These are phyloP conservation scores for Copromyces sp. DNA, from an alignment of 495 filamentous ascomycete genomes.

Conservation along the genomic window DNA sequence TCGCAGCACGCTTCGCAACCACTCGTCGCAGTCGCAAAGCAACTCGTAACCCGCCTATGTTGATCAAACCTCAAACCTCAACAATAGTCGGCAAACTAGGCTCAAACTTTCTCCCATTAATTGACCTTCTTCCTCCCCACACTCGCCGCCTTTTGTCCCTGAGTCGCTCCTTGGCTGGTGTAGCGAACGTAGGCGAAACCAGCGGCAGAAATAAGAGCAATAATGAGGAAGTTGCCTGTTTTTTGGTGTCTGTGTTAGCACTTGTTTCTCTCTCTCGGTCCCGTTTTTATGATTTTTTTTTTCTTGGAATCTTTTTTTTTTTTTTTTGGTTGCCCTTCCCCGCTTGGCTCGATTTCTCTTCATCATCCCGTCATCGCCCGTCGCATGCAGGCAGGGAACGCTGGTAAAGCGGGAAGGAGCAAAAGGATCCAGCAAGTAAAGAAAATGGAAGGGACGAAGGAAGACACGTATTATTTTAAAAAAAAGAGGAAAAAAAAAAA, in stretches of 20 bases:
- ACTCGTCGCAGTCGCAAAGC: neutral
- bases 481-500: neutral
- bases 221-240: constrained; percentile 23
- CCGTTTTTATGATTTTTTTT: too few relatives aligned
- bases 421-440: neutral
- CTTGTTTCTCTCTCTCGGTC: neutral
- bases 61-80: neutral
- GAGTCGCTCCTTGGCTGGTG: constrained; percentile 15
- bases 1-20: neutral
- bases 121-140: constrained; percentile 14
- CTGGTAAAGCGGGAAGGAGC: too few relatives aligned
- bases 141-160: constrained; percentile 3
- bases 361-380: too few relatives aligned
- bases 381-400: too few relatives aligned
- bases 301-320: too few relatives aligned
- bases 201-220: constrained; percentile 19
- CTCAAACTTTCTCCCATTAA: constrained; percentile 1
- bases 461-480: too few relatives aligned
- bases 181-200: constrained; percentile 19
- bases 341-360: too few relatives aligned
- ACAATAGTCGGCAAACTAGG: neutral
- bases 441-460: neutral
- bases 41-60: neutral
- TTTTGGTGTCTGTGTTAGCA: neutral
- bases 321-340: too few relatives aligned